Evolutionary conservation across 768 basidiomycete genomes (phyloP), one percentile per base, ranked within the genome.

Genomic region (Pisolithus sp.): DNA sequence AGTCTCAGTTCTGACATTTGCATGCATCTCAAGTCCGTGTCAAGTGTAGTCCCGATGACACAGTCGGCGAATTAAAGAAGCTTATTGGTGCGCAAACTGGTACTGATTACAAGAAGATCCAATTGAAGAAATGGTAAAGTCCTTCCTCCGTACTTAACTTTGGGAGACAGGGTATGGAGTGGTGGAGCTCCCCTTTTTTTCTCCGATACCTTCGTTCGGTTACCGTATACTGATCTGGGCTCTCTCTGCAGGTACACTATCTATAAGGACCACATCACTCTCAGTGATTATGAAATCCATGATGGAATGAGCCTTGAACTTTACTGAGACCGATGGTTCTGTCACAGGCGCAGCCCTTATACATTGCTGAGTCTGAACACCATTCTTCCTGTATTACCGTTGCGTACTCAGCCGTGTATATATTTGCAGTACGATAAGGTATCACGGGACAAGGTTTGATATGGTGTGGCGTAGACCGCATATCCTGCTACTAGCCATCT

Each of bases 31-130:
- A 51, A 96, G 94, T 96, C 54, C 87, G 91, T 57, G 92, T 97
- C 63, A 96, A 97, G 71, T 96, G 94, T 74, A 86, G 85, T 68
- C 81, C 91, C 5, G 85, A 95, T 13, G 96, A 99, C 66, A 98
- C 96, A 1, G 91, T 99, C 34, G 95, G 95, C 39, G 95, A 97
- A 66, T 76, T 99, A 56, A 98, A 98, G 79, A 88, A 87, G 68
- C 84, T 99, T 54, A 97, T 99, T 59, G 95, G 87, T 2, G 95
- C 93, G 0, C 96, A 99, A 69, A 96, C 82, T 0, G 96, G 96
- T 49, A 96, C 95, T 15, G 82, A 91, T 62, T 62, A 72, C 4
- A 71, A 68, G 31, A 98, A 95, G 80, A 95, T 99, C 53, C 80
- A 84, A 63, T 73, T 99, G 48, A 98, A 96, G 85, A 97, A 97